These are phyloP conservation scores for Bruguiera hainesii DNA, from an alignment of 441 rosid genomes.

Conservation along the genomic window DNA sequence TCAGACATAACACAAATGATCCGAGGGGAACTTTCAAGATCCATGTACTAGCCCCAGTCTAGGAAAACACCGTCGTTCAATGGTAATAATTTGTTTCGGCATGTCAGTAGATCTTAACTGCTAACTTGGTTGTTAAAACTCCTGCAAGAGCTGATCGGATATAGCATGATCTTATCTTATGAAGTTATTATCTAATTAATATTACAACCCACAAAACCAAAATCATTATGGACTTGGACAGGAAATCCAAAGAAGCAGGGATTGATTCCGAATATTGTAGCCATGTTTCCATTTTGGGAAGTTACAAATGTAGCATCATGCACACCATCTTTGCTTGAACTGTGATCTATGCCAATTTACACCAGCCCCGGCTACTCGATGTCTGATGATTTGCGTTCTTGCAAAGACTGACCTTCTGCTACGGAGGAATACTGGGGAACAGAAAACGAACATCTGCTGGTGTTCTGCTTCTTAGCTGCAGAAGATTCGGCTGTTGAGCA, in stretches of 20 bases:
- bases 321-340: slow-evolving; percentile 41
- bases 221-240: too few relatives aligned
- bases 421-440: slow-evolving; percentile 55
- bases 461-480: slow-evolving; percentile 39
- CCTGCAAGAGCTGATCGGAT: background rate
- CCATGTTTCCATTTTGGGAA: background rate
- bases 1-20: too few relatives aligned
- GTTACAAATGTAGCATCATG: slow-evolving; percentile 1
- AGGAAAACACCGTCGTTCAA: too few relatives aligned
- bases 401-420: slow-evolving; percentile 40
- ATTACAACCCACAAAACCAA: slow-evolving; percentile 1
- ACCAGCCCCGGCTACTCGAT: slow-evolving; percentile 36
- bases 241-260: background rate
- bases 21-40: too few relatives aligned
- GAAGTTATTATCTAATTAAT: background rate
- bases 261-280: background rate
- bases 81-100: too few relatives aligned
- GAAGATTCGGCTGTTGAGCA: slow-evolving; percentile 80
- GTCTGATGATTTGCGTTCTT: slow-evolving; percentile 44
- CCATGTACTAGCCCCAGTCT: too few relatives aligned
- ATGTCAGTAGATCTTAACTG: too few relatives aligned
- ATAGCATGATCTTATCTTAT: background rate
- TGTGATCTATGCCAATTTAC: slow-evolving; percentile 31
- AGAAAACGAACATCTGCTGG: slow-evolving; percentile 42
- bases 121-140: background rate